Conservation (phyloP, 2,329 filamentous ascomycete species). For the Beauveria bassiana region DNA sequence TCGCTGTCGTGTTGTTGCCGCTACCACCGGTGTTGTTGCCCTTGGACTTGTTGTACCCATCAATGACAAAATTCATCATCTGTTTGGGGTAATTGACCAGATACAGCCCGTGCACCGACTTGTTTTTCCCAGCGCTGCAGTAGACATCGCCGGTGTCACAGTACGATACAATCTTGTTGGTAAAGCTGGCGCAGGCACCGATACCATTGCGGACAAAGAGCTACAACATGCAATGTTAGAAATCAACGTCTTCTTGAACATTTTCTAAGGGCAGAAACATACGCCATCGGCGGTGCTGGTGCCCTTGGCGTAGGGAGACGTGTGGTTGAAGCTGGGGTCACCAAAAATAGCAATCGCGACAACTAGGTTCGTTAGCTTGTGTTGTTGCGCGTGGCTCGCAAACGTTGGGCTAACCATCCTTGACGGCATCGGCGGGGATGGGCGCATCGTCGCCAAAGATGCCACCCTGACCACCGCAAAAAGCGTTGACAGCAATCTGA, state of each 20-base stretch:
- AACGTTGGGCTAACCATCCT: constrained; percentile 23
- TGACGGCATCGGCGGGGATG: constrained; percentile 21
- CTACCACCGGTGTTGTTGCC: constrained; percentile 5
- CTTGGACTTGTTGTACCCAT: constrained; percentile 20
- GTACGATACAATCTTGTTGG: constrained; percentile 29
- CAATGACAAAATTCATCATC: constrained; percentile 28
- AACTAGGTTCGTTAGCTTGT: constrained; percentile 22
- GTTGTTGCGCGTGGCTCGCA: not conserved
- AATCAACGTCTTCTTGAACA: not conserved
- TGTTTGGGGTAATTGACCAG: constrained; percentile 26
- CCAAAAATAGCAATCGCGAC: constrained; percentile 33
- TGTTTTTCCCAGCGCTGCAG: constrained; percentile 27
- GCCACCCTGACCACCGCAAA: constrained; percentile 29
- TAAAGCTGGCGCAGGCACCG: constrained; percentile 28
- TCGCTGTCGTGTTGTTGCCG: constrained; percentile 6
- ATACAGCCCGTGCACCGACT: constrained; percentile 28
- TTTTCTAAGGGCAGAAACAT: constrained; percentile 14
- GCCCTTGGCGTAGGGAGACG: constrained; percentile 28
- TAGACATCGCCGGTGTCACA: constrained; percentile 35
- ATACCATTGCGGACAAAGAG: constrained; percentile 29
- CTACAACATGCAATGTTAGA: constrained; percentile 16
- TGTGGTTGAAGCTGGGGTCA: constrained; percentile 32
- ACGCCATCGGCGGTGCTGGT: constrained; percentile 31
- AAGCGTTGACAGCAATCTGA: constrained; percentile 28
- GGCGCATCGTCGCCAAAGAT: constrained; percentile 21